These are phyloP conservation scores for Helicostylum pulchrum DNA, from an alignment of 192 early-diverging fungal species.

Conservation along the genomic window DNA sequence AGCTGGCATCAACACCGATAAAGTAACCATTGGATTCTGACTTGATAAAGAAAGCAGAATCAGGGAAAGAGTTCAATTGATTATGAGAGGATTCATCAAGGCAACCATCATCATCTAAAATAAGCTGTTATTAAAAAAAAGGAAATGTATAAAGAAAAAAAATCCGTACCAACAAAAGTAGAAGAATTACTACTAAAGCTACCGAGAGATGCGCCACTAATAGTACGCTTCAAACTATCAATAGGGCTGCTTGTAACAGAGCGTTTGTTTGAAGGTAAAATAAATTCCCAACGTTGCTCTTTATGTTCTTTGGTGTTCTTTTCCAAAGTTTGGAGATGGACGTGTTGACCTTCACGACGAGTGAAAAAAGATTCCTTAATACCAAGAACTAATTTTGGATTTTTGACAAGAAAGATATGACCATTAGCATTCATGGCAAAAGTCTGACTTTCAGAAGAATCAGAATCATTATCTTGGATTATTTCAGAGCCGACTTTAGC, in stretches of 20 bases:
- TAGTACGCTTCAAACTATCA: constrained; percentile 9
- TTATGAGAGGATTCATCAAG: constrained; percentile 2
- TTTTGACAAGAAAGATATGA: constrained; percentile 18
- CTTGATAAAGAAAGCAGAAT: constrained; percentile 22
- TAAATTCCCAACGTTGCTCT: constrained; percentile 31
- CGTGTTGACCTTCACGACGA: constrained; percentile 25
- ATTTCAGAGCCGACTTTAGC: constrained; percentile 25
- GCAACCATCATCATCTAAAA: neutral
- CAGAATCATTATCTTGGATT: constrained; percentile 7
- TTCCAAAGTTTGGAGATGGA: constrained; percentile 22
- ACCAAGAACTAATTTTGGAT: constrained; percentile 20
- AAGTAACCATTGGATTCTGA: constrained; percentile 13
- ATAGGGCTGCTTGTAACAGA: neutral
- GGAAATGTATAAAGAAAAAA: neutral
- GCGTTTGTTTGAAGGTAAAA: neutral
- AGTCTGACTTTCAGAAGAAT: neutral
- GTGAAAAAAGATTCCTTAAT: constrained; percentile 36
- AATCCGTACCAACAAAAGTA: constrained; percentile 8
- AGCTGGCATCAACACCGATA: constrained; percentile 19
- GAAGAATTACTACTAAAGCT: constrained; percentile 3
- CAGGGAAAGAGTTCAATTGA: constrained; percentile 15
- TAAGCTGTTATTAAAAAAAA: neutral
- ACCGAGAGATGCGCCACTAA: constrained; percentile 10
- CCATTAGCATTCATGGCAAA: constrained; percentile 12
- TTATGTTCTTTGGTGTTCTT: constrained; percentile 13